These are phyloP conservation scores for Sergeia podlipaevii DNA, from an alignment of 208 protist genomes.

Conservation along the genomic window DNA sequence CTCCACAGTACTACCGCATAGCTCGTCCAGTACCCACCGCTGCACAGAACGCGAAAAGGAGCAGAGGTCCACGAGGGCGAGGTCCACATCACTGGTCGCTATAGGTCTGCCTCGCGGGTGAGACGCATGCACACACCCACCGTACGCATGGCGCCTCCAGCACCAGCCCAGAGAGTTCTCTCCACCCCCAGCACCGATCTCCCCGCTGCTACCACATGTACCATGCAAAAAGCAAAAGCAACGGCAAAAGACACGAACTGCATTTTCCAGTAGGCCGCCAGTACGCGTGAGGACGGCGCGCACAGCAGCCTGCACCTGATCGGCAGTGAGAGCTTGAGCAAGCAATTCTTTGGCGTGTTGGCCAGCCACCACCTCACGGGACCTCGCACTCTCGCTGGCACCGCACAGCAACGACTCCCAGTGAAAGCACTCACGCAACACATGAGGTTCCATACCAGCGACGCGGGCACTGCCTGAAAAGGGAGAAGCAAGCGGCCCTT, in stretches of 20 bases:
- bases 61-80: constrained; percentile 67
- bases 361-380: constrained; percentile 12
- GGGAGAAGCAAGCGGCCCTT: constrained; percentile 5
- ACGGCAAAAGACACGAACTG: constrained; percentile 68
- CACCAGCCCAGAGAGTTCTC: constrained; percentile 64
- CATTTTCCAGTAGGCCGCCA: constrained; percentile 20
- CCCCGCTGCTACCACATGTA: constrained; percentile 49
- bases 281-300: constrained; percentile 34
- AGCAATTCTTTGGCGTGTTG: constrained; percentile 19
- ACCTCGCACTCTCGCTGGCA: constrained; percentile 14
- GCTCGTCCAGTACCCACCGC: constrained; percentile 53
- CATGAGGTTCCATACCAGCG: constrained; percentile 21
- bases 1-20: constrained; percentile 17
- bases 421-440: constrained; percentile 71
- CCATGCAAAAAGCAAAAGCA: constrained; percentile 87
- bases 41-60: constrained; percentile 62
- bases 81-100: constrained; percentile 40
- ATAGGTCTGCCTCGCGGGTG: constrained; percentile 35
- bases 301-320: constrained; percentile 34
- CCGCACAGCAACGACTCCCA: constrained; percentile 70
- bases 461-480: constrained; percentile 12
- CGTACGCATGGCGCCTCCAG: constrained; percentile 45
- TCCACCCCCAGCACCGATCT: constrained; percentile 40
- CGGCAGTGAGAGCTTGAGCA: constrained; percentile 7
- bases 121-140: constrained; percentile 64